Base-by-base conservation (phyloP, 1,284 basidiomycete species). In the Puccinia coronata region DNA sequence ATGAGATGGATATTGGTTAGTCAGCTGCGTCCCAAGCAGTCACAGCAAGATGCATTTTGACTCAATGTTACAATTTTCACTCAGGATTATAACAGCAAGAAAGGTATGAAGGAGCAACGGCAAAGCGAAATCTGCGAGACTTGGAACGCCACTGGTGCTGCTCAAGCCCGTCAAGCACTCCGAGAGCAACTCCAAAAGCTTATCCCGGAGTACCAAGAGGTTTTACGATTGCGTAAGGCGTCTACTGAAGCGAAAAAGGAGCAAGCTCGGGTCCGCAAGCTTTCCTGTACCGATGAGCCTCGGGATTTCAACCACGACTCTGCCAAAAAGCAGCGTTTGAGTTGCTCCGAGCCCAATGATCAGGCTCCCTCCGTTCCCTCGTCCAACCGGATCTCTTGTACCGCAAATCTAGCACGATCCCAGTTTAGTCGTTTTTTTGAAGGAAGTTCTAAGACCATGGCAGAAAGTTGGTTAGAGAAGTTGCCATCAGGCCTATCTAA, bases 1-100 rank as follows among this genome's bases (percentile, higher is more conserved):
- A 39, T 72, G 53, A 47, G 51, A 23, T 80, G 78, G 78, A 80
- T 72, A 23, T 20, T 57, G 39, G 78, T 80, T 36, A 55, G 77
- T 57, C 63, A 31, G 20, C 39, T 59, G 39, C n/a, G 25, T 1
- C 31, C 23, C 36, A 12, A 53, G 25, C 31, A 59, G 23, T 34
- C 36, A 49, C 53, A 31, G 31, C 0, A 34, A 31, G 18, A 20
- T 51, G 51, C 36, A 39, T 39, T 36, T 41, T 73, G 31, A 53
- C 12, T 39, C 39, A 18, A 73, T n/a, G 14, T 18, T 6, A 23
- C 51, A 28, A 25, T 61, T 75, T 16, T 75, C 23, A 25, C 36
- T 9, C 47, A 75, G 53, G 53, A 63, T 47, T 63, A 39, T 23
- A 75, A 63, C 41, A 25, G 34, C n/a, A 75, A 43, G 39, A 75